A percentile compares a stretch with the other conserved stretches of the same genome.
Evolutionary conservation across 2,329 filamentous ascomycete genomes (phyloP).

Genomic region (Fusarium napiforme): DNA sequence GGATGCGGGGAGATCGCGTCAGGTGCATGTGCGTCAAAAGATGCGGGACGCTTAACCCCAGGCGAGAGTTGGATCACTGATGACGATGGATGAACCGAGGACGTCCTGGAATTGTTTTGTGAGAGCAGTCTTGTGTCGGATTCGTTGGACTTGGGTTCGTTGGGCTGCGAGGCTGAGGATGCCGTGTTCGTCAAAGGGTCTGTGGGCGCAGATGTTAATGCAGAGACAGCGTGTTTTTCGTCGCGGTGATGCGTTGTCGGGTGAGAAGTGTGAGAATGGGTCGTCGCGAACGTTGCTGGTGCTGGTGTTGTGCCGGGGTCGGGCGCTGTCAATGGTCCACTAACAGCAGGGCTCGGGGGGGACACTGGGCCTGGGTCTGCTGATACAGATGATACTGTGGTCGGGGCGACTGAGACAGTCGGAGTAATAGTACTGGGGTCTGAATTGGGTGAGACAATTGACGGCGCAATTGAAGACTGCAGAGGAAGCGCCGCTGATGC

Average conservation of each 20-base stretch:
- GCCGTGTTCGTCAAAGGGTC: conserved; percentile 25
- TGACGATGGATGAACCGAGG: conserved; percentile 49
- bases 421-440: conserved; percentile 31
- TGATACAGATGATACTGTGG: conserved; percentile 26
- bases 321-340: conserved; percentile 31
- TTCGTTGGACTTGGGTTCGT: conserved; percentile 21
- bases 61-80: conserved; percentile 38
- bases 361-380: conserved; percentile 27
- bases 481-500: conserved; percentile 32
- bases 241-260: conserved; percentile 44
- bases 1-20: conserved; percentile 42
- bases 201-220: conserved; percentile 27
- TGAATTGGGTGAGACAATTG: conserved; percentile 46
- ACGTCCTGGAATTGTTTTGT: conserved; percentile 49
- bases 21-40: conserved; percentile 42
- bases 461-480: conserved; percentile 39
- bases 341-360: conserved; percentile 14
- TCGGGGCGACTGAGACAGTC: conserved; percentile 35
- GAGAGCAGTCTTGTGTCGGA: conserved; percentile 33
- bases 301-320: conserved; percentile 26
- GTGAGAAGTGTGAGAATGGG: conserved; percentile 39
- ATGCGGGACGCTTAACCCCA: conserved; percentile 42
- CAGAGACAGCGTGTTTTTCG: conserved; percentile 43
- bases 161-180: conserved; percentile 11
- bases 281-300: conserved; percentile 28